These are phyloP conservation scores for Petunia secreta DNA, from an alignment of 257 asterid genomes.

Conservation along the genomic window DNA sequence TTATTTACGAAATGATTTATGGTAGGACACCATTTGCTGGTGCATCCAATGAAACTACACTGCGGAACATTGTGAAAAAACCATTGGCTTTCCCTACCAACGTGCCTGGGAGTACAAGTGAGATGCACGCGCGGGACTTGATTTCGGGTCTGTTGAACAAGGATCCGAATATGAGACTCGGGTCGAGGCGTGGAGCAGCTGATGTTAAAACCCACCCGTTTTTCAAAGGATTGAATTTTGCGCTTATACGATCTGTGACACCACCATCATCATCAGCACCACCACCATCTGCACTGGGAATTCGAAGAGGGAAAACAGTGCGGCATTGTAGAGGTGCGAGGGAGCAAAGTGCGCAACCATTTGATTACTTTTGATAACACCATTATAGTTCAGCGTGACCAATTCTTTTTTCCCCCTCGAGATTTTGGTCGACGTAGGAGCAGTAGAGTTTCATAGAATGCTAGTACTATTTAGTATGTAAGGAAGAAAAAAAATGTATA, in stretches of 20 bases:
- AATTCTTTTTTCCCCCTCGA: slow-evolving; percentile 13
- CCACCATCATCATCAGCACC: slow-evolving; percentile 49
- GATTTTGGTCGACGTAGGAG: slow-evolving; percentile 7
- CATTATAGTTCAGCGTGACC: not conserved
- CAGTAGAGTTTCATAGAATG: not conserved
- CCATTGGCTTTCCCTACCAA: slow-evolving; percentile 57
- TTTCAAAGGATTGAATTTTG: slow-evolving; percentile 78
- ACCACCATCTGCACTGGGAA: slow-evolving; percentile 55
- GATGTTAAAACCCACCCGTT: slow-evolving; percentile 87
- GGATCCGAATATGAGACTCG: slow-evolving; percentile 71
- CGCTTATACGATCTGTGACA: slow-evolving; percentile 63
- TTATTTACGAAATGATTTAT: slow-evolving; percentile 83
- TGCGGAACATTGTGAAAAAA: slow-evolving; percentile 56
- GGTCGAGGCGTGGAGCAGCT: slow-evolving; percentile 87
- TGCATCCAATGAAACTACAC: slow-evolving; percentile 57
- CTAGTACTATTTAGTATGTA: not conserved
- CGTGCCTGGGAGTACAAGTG: slow-evolving; percentile 44
- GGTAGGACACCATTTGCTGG: slow-evolving; percentile 89
- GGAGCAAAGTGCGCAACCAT: slow-evolving; percentile 44
- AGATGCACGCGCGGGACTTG: slow-evolving; percentile 65
- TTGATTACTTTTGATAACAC: slow-evolving; percentile 48
- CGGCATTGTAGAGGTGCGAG: slow-evolving; percentile 24
- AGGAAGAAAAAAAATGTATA: not conserved
- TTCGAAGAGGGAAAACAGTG: slow-evolving; percentile 41
- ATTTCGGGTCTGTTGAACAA: slow-evolving; percentile 60